Conservation (phyloP, 2,329 filamentous ascomycete genomes). For the Hymenoscyphus scutula region DNA sequence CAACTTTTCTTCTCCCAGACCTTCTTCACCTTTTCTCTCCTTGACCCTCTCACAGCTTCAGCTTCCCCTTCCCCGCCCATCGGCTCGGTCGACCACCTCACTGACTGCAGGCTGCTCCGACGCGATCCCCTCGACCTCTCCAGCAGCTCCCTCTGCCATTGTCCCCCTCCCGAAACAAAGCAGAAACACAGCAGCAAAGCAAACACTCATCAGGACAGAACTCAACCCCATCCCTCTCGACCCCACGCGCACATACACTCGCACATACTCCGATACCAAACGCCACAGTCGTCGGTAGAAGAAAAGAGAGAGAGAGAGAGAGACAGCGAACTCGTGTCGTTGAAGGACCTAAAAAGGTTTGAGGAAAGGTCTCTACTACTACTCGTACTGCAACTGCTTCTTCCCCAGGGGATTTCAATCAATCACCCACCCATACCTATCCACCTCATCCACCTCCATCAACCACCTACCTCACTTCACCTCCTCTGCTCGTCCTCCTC, state of each 20-base stretch:
- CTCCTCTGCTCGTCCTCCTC: conserved; percentile 21
- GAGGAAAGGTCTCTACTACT: conserved; percentile 38
- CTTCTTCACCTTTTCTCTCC: neutral
- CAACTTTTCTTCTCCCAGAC: neutral
- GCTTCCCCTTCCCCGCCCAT: neutral
- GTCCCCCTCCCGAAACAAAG: conserved; percentile 29
- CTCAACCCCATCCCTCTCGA: neutral
- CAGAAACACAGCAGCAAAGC: conserved; percentile 30
- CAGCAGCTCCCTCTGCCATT: conserved; percentile 15
- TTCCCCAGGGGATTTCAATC: conserved; percentile 28
- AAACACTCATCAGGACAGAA: conserved; percentile 20
- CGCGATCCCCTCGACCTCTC: conserved; percentile 1
- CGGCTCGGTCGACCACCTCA: neutral
- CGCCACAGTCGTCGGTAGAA: neutral
- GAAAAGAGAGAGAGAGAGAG: no score
- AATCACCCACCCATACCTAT: conserved; percentile 4
- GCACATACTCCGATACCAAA: neutral
- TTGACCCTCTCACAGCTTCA: neutral
- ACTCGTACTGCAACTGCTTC: conserved; percentile 27
- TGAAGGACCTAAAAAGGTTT: conserved; percentile 37
- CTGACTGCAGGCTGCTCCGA: conserved; percentile 6
- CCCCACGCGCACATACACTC: conserved; percentile 7
- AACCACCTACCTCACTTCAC: conserved; percentile 33
- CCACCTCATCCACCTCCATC: conserved; percentile 25
- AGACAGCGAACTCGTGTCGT: conserved; percentile 25